A percentile compares a stretch with the other conserved stretches of the same genome.
Evolutionary conservation across 345 rosid species (phyloP).

Genomic region (Lenwebbia sp.): DNA sequence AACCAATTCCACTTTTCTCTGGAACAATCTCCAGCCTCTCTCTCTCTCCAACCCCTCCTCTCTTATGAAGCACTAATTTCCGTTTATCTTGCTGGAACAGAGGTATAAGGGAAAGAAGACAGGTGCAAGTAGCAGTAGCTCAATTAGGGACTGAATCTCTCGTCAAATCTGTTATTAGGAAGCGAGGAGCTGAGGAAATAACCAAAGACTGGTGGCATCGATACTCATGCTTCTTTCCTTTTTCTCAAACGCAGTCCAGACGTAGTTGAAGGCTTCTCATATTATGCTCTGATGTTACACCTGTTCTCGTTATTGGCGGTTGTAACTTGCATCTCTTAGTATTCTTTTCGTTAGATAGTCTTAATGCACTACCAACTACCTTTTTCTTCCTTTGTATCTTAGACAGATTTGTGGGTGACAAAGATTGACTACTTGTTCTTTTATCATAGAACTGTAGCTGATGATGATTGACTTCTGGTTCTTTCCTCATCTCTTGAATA

Average conservation of each 20-base stretch:
- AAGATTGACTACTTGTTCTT: neutral
- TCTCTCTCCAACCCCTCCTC: neutral
- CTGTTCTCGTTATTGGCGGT: neutral
- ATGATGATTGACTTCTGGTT: neutral
- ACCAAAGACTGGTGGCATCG: neutral
- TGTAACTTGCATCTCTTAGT: neutral
- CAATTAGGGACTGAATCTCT: conserved; percentile 18
- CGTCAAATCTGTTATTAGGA: neutral
- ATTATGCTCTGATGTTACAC: neutral
- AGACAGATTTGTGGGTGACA: neutral
- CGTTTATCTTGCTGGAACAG: conserved; percentile 10
- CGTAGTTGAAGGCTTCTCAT: neutral
- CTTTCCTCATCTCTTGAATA: neutral
- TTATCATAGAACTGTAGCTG: neutral
- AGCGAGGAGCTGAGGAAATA: neutral
- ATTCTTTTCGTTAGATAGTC: neutral
- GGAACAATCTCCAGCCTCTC: neutral
- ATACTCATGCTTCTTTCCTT: neutral
- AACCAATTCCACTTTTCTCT: neutral
- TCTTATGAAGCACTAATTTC: neutral
- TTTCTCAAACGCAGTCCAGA: neutral
- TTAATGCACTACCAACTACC: neutral
- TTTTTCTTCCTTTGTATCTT: neutral
- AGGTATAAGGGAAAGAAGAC: conserved; percentile 23
- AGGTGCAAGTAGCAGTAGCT: conserved; percentile 17